Percentiles rank a stretch among this genome's conserved stretches.
Evolutionary conservation across 208 protist genomes (phyloP).

Genomic region (Leishmania tarentolae): DNA sequence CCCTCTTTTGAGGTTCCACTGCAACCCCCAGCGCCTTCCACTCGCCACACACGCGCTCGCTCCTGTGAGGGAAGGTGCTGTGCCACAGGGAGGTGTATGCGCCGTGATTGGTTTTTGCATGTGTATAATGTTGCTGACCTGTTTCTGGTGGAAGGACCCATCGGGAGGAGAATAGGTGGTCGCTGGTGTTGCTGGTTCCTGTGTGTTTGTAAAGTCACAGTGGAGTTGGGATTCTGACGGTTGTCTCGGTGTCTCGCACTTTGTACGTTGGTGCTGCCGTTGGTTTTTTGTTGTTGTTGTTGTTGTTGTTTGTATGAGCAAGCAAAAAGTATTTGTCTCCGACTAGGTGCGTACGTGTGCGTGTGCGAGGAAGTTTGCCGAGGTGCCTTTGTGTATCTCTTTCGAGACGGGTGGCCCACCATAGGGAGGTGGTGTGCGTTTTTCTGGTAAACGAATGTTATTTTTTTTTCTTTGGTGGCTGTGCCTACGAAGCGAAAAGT

Average conservation of each 20-base stretch:
- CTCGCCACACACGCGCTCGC: neutral
- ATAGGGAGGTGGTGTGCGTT: neutral
- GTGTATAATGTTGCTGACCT: too few species aligned
- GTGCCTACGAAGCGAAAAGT: neutral
- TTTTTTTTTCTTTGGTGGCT: neutral
- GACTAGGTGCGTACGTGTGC: too few species aligned
- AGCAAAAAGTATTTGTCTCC: too few species aligned
- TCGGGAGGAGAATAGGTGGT: too few species aligned
- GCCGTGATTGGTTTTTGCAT: neutral
- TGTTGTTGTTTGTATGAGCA: too few species aligned
- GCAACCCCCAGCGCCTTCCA: neutral
- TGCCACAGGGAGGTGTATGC: neutral
- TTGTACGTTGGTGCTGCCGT: neutral
- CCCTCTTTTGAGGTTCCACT: neutral
- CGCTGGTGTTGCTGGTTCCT: neutral
- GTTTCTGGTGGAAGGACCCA: too few species aligned
- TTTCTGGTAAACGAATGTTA: neutral
- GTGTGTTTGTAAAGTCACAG: neutral
- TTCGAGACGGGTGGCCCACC: neutral
- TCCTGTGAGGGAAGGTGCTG: neutral
- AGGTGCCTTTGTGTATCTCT: too few species aligned
- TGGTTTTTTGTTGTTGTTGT: neutral
- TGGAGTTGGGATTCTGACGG: too few species aligned
- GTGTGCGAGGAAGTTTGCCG: too few species aligned
- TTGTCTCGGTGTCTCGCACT: neutral